Evolutionary conservation across 345 rosid genomes (phyloP).

Genomic region (Arabis hirsuta): DNA sequence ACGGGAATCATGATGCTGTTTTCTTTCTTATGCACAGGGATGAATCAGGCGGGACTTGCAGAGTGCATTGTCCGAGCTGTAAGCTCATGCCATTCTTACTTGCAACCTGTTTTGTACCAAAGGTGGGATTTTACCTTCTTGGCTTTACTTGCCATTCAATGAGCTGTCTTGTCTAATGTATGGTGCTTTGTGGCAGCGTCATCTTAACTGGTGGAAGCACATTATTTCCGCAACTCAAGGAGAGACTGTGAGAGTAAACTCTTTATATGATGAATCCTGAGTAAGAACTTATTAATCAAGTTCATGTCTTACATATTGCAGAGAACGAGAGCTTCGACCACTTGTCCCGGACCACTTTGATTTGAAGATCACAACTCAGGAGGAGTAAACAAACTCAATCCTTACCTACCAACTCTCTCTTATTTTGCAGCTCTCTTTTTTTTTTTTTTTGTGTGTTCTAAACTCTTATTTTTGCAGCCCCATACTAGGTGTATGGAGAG

Average conservation of each 20-base stretch:
- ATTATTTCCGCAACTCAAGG: constrained; percentile 73
- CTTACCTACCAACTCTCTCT: neutral
- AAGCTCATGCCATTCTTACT: constrained; percentile 76
- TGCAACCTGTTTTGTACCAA: constrained; percentile 88
- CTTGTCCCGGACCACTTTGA: constrained; percentile 82
- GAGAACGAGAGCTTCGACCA: constrained; percentile 91
- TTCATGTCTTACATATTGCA: constrained; percentile 41
- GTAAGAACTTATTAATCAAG: neutral
- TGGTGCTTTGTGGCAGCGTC: constrained; percentile 58
- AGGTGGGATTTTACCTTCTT: constrained; percentile 51
- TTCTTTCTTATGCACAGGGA: constrained; percentile 53
- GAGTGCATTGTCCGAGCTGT: constrained; percentile 95
- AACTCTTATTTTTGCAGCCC: constrained; percentile 60
- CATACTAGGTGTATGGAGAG: constrained; percentile 93
- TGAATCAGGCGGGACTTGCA: constrained; percentile 96
- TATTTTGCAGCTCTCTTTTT: neutral
- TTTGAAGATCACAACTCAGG: constrained; percentile 80
- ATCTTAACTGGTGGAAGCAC: constrained; percentile 96
- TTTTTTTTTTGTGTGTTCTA: constrained; percentile 40
- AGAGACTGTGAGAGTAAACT: constrained; percentile 70
- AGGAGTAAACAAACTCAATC: constrained; percentile 62
- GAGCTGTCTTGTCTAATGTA: constrained; percentile 28
- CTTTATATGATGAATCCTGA: neutral
- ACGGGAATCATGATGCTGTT: constrained; percentile 13
- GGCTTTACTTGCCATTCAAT: neutral